Conservation (phyloP, 1,284 basidiomycete species). For the Microbotryomycetes sp. region DNA sequence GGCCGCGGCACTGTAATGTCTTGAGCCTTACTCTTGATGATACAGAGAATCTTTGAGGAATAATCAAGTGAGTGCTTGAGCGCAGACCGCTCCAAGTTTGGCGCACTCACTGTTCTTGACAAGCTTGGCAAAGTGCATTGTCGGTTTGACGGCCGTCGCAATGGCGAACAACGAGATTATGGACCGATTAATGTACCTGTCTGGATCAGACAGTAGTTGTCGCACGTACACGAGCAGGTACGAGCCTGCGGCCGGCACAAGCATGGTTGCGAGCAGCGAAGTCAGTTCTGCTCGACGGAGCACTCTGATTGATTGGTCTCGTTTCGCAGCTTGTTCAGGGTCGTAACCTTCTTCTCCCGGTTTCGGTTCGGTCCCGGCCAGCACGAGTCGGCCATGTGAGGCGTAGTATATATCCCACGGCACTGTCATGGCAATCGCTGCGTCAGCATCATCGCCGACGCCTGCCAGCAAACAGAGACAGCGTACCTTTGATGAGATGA, state of each 20-base stretch:
- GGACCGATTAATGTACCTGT: slow-evolving; percentile 37
- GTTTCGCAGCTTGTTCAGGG: slow-evolving; percentile 9
- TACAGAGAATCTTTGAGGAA: slow-evolving; percentile 29
- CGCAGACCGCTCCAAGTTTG: too few relatives aligned
- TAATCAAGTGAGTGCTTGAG: slow-evolving; percentile 20
- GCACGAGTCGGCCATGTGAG: slow-evolving; percentile 33
- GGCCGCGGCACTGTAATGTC: too few relatives aligned
- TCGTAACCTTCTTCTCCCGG: slow-evolving; percentile 15
- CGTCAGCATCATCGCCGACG: neutral
- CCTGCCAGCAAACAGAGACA: neutral
- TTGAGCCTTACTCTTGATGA: slow-evolving; percentile 16
- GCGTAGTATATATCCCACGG: slow-evolving; percentile 40
- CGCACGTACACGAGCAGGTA: slow-evolving; percentile 38
- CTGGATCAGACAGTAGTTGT: slow-evolving; percentile 37
- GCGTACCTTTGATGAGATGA: slow-evolving; percentile 33
- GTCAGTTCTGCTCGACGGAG: slow-evolving; percentile 39
- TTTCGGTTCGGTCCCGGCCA: slow-evolving; percentile 19
- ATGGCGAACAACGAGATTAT: slow-evolving; percentile 41
- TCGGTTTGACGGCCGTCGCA: slow-evolving; percentile 41
- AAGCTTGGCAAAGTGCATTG: slow-evolving; percentile 31
- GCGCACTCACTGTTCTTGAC: slow-evolving; percentile 20
- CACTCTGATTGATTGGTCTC: slow-evolving; percentile 33
- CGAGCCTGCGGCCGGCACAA: slow-evolving; percentile 33
- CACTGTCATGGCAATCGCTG: slow-evolving; percentile 10
- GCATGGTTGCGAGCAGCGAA: slow-evolving; percentile 36